Evolutionary conservation across 2,329 filamentous ascomycete species (phyloP).

Genomic region (Hypoxylon sp.): DNA sequence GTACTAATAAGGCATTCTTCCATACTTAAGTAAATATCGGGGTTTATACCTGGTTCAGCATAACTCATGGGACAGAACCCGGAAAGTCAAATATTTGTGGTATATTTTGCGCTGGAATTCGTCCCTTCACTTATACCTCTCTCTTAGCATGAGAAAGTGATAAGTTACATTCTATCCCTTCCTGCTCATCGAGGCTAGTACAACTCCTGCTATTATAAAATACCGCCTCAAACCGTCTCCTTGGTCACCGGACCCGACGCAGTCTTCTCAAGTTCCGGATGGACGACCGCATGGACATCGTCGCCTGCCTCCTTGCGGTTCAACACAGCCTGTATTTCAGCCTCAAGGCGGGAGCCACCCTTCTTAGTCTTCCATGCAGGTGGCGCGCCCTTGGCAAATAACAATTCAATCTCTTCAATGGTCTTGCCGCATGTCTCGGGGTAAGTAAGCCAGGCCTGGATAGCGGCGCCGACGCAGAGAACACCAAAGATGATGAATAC

Average conservation of each 20-base stretch:
- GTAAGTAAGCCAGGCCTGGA: slow-evolving; percentile 54
- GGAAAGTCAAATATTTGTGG: no score
- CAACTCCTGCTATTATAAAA: not conserved
- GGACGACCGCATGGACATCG: slow-evolving; percentile 39
- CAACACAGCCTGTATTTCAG: slow-evolving; percentile 49
- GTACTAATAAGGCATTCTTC: no score
- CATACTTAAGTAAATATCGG: not conserved
- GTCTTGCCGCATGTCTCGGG: slow-evolving; percentile 56
- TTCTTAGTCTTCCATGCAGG: slow-evolving; percentile 57
- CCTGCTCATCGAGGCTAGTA: not conserved
- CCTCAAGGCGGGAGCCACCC: slow-evolving; percentile 48
- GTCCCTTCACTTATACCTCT: not conserved
- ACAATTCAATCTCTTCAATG: slow-evolving; percentile 55
- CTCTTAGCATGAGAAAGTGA: not conserved
- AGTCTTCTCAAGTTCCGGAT: slow-evolving; percentile 36
- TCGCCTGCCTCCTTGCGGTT: slow-evolving; percentile 44
- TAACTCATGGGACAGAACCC: not conserved
- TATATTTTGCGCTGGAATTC: not conserved
- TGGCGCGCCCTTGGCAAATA: slow-evolving; percentile 53
- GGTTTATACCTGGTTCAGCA: not conserved
- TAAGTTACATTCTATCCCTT: not conserved
- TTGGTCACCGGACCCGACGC: slow-evolving; percentile 21
- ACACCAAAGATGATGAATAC: slow-evolving; percentile 59
- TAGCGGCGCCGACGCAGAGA: slow-evolving; percentile 52
- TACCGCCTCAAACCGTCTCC: slow-evolving; percentile 20